phyloP scores from a whole-genome alignment of 2,329 filamentous ascomycete genomes.

The Phaeomoniella chlamydospora region DNA sequence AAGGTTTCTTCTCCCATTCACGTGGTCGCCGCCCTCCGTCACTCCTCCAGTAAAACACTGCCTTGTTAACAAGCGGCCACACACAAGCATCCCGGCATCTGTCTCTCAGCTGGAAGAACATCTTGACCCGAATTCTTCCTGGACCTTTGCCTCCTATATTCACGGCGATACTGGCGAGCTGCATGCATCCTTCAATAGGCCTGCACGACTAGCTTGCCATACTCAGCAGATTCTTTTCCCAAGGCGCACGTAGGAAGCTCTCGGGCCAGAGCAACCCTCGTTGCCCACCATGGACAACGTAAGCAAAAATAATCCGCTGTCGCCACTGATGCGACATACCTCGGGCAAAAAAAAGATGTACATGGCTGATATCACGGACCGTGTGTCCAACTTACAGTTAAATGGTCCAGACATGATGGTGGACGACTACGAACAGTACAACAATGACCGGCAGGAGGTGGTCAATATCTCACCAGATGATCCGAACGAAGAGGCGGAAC shows the following conservation, averaged over 20 bases:
- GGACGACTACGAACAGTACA: conserved; percentile 41
- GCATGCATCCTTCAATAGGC: no score
- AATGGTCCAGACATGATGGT: conserved; percentile 47
- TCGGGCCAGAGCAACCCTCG: conserved; percentile 3
- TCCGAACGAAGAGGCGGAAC: conserved; percentile 39
- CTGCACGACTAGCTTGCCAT: no score
- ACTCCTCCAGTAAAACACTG: no score
- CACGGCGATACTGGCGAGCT: no score
- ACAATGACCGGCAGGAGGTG: conserved; percentile 47
- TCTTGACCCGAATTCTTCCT: no score
- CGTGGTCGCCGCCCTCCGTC: no score
- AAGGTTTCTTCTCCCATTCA: no score
- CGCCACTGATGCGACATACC: conserved; percentile 4
- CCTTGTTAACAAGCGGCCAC: no score
- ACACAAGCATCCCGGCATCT: no score
- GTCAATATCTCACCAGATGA: conserved; percentile 49
- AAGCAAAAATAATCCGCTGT: conserved; percentile 9
- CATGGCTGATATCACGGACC: conserved; percentile 15
- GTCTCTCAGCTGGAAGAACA: no score
- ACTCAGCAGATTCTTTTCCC: no score
- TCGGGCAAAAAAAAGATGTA: background rate
- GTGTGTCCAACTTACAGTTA: conserved; percentile 25
- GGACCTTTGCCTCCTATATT: no score
- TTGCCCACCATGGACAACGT: conserved; percentile 30
- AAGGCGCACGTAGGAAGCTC: background rate